A percentile compares a stretch with the other conserved stretches of the same genome.
Evolutionary conservation across 345 rosid genomes (phyloP).

Genomic region (Eucalyptus paniculata): DNA sequence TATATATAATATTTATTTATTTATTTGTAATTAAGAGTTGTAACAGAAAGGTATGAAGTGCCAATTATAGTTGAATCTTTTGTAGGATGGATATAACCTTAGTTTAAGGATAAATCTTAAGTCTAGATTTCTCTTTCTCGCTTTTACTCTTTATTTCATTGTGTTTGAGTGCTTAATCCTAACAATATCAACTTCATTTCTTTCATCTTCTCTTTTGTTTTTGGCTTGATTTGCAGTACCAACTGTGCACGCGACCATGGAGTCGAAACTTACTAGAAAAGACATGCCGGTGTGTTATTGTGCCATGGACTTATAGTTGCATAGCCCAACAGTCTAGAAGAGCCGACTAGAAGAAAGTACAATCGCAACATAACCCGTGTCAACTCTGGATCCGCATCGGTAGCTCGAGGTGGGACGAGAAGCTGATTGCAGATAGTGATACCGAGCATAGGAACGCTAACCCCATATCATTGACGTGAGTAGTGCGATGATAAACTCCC

Average conservation of each 20-base stretch:
- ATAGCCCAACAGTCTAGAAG: neutral
- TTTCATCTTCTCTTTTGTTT: neutral
- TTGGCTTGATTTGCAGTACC: neutral
- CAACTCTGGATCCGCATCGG: neutral
- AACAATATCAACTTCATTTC: neutral
- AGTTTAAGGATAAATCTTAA: no score
- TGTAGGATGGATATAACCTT: no score
- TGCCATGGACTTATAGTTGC: neutral
- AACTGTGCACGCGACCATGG: neutral
- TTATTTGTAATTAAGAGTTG: no score
- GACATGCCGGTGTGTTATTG: neutral
- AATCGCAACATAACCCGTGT: neutral
- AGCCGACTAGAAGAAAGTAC: neutral
- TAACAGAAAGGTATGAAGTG: no score
- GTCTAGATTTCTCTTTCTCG: no score
- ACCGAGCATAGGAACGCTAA: neutral
- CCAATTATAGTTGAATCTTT: no score
- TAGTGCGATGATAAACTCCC: neutral
- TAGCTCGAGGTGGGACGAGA: neutral
- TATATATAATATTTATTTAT: no score
- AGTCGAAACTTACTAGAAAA: neutral
- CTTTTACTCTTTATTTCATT: no score
- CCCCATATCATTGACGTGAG: neutral
- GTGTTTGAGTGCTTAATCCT: no score
- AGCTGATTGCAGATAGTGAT: neutral